Conservation (phyloP, 352 stramenopile species). For the Discostella stelligera region DNA sequence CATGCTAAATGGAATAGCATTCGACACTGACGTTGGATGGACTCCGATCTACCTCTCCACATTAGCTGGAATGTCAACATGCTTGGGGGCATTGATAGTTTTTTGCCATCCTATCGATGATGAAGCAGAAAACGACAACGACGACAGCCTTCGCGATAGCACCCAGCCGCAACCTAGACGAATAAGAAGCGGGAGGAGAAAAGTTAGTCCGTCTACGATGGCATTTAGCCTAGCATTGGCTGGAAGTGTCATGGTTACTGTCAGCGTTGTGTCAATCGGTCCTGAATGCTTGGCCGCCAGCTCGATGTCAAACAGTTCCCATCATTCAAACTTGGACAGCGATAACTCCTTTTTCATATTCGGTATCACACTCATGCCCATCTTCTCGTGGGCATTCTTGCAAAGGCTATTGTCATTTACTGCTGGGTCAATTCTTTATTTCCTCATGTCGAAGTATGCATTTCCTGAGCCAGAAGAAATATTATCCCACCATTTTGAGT, state of each 20-base stretch:
- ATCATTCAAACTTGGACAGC: constrained; percentile 3
- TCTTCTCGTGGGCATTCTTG: constrained; percentile 46
- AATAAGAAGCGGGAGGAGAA: constrained; percentile 33
- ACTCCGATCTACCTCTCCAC: constrained; percentile 62
- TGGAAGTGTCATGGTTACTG: constrained; percentile 78
- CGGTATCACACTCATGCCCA: constrained; percentile 34
- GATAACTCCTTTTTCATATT: constrained; percentile 49
- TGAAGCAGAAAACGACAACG: constrained; percentile 17
- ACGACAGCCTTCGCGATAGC: constrained; percentile 1
- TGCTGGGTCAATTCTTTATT: constrained; percentile 61
- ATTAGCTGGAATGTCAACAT: constrained; percentile 69
- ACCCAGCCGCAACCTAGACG: background rate
- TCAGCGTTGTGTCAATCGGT: constrained; percentile 64
- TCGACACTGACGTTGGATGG: constrained; percentile 40
- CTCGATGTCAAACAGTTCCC: constrained; percentile 31
- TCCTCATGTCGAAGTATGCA: constrained; percentile 55
- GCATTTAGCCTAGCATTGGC: constrained; percentile 76
- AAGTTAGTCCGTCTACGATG: constrained; percentile 54
- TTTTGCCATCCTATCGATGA: constrained; percentile 59
- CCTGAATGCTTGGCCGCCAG: constrained; percentile 64
- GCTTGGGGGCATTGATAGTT: constrained; percentile 66
- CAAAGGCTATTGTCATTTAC: constrained; percentile 56
- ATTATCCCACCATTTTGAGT: constrained; percentile 28
- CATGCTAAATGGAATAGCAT: constrained; percentile 25
- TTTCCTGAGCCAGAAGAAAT: constrained; percentile 75